Percentiles rank a stretch among this genome's conserved stretches.
Conservation (phyloP, 2,329 filamentous ascomycete genomes). For the Penicillium freii region DNA sequence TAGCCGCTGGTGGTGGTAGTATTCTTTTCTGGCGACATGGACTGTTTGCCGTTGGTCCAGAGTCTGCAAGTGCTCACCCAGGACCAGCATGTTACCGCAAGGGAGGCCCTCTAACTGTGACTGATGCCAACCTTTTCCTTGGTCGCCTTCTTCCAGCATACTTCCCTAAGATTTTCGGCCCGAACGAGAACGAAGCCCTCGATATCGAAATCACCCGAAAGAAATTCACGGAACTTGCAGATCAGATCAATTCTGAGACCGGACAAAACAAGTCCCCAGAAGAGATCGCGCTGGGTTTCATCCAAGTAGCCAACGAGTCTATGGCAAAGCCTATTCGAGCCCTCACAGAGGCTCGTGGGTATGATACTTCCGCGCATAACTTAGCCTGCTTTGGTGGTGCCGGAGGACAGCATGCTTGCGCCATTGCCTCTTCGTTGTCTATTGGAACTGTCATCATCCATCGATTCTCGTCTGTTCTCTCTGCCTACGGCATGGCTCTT, state of each 20-base stretch:
- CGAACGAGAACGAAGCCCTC: constrained; percentile 78
- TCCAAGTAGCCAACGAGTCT: constrained; percentile 45
- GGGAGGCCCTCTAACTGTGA: constrained; percentile 84
- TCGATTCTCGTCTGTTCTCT: constrained; percentile 85
- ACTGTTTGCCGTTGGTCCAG: constrained; percentile 86
- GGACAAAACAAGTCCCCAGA: constrained; percentile 57
- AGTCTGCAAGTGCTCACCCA: constrained; percentile 86
- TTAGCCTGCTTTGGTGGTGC: constrained; percentile 90
- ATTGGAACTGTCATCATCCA: constrained; percentile 75
- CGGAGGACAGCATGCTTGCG: constrained; percentile 90
- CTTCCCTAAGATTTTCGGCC: constrained; percentile 94
- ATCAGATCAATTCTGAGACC: constrained; percentile 71
- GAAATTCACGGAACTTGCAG: constrained; percentile 65
- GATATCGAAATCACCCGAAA: constrained; percentile 68
- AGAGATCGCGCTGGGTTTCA: constrained; percentile 43
- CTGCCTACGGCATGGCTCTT: constrained; percentile 88
- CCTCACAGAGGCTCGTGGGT: constrained; percentile 86
- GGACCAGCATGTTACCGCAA: constrained; percentile 92
- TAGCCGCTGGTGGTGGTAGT: constrained; percentile 74
- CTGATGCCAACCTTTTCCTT: constrained; percentile 85
- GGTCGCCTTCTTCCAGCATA: constrained; percentile 85
- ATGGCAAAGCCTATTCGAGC: constrained; percentile 74
- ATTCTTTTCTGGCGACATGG: constrained; percentile 82
- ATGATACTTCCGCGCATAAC: constrained; percentile 83
- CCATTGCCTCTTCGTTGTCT: constrained; percentile 81